Evolutionary conservation across 495 filamentous ascomycete genomes (phyloP).

Genomic region (Coniosporium apollinis): DNA sequence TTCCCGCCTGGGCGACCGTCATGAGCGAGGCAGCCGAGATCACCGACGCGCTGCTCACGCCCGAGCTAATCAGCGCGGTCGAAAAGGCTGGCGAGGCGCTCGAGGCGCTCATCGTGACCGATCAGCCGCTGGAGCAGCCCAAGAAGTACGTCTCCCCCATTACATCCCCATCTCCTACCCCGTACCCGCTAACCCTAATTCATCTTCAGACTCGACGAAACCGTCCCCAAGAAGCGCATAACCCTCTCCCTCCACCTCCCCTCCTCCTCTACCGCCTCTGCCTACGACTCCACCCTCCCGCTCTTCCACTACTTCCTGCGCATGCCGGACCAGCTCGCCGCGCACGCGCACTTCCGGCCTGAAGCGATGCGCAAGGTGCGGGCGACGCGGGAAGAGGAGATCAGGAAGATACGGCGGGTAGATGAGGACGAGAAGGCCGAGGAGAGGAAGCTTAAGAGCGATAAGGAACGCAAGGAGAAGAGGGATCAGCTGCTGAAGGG

Average conservation of each 20-base stretch:
- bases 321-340: slow-evolving; percentile 62
- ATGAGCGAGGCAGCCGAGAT: slow-evolving; percentile 96
- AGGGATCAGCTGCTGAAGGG: slow-evolving; percentile 66
- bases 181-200: not conserved
- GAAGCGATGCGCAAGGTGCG: slow-evolving; percentile 78
- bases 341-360: slow-evolving; percentile 64
- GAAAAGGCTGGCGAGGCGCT: slow-evolving; percentile 64
- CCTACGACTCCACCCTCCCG: slow-evolving; percentile 50
- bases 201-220: slow-evolving; percentile 58
- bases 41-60: slow-evolving; percentile 70
- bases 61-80: slow-evolving; percentile 68
- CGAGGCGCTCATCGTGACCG: slow-evolving; percentile 75
- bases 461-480: slow-evolving; percentile 83
- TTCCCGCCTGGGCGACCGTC: slow-evolving; percentile 82
- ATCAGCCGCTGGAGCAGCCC: slow-evolving; percentile 84
- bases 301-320: slow-evolving; percentile 74
- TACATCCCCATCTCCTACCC: not conserved
- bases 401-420: slow-evolving; percentile 58
- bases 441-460: slow-evolving; percentile 59
- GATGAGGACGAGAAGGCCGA: slow-evolving; percentile 91
- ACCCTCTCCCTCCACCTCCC: slow-evolving; percentile 59
- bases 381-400: slow-evolving; percentile 62
- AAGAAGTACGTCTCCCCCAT: slow-evolving; percentile 46
- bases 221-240: slow-evolving; percentile 69
- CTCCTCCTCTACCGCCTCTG: slow-evolving; percentile 31